Percentiles rank a stretch among this genome's conserved stretches.
Conservation (phyloP, 352 stramenopile species). For the Globisporangium okanoganense region DNA sequence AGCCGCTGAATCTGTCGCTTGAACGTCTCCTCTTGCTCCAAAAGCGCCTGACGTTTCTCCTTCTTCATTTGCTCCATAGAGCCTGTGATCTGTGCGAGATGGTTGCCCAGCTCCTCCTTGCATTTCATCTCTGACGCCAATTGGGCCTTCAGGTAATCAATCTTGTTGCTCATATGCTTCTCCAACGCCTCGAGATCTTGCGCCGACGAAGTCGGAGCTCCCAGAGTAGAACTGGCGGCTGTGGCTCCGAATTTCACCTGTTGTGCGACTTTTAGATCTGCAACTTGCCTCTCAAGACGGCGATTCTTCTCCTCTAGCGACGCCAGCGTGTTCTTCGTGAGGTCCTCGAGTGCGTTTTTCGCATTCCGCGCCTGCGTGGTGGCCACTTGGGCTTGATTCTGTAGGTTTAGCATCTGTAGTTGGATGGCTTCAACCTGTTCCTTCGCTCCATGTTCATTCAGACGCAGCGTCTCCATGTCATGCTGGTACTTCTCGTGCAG, state of each 20-base stretch:
- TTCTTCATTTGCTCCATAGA: constrained; percentile 65
- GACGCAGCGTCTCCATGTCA: constrained; percentile 59
- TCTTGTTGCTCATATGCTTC: constrained; percentile 74
- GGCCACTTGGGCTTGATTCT: constrained; percentile 53
- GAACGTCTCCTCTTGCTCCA: constrained; percentile 57
- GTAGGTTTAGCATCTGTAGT: constrained; percentile 40
- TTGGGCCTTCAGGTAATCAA: constrained; percentile 83
- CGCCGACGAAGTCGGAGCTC: not conserved
- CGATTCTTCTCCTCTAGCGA: constrained; percentile 65
- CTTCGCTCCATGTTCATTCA: constrained; percentile 60
- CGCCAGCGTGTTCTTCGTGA: constrained; percentile 43
- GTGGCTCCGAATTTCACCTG: constrained; percentile 11
- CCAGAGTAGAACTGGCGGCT: constrained; percentile 2
- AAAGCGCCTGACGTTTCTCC: constrained; percentile 45
- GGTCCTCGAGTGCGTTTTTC: constrained; percentile 44
- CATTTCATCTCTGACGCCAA: constrained; percentile 82
- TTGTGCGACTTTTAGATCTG: constrained; percentile 26
- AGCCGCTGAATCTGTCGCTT: constrained; percentile 49
- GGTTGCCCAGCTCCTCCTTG: constrained; percentile 74
- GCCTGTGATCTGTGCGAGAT: constrained; percentile 58
- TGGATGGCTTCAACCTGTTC: constrained; percentile 44
- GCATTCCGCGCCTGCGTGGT: constrained; percentile 47
- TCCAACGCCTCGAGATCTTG: constrained; percentile 48
- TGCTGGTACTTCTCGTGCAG: constrained; percentile 61
- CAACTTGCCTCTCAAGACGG: constrained; percentile 48